Conservation (phyloP, 306 rosid species). For the Luffa acutangula region DNA sequence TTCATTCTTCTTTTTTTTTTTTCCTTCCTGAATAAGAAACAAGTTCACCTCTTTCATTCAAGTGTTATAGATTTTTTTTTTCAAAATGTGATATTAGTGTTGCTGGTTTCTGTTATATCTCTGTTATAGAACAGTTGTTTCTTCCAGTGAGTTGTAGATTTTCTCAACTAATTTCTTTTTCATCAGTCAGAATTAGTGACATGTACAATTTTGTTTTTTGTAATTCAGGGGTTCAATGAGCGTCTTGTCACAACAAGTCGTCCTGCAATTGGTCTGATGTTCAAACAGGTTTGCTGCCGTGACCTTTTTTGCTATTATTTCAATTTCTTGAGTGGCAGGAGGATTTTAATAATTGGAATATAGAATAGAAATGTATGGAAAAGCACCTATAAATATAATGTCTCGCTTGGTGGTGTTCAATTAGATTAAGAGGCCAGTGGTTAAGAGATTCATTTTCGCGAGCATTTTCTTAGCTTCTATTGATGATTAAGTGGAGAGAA, state of each 20-base stretch:
- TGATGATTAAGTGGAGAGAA: neutral
- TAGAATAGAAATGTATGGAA: neutral
- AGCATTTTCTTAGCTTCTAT: neutral
- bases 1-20: neutral
- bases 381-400: neutral
- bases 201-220: neutral
- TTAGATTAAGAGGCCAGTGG: neutral
- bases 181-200: neutral
- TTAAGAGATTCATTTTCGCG: neutral
- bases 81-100: neutral
- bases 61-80: too few species aligned
- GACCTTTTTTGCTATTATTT: neutral
- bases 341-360: neutral
- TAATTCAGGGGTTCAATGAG: slow-evolving; percentile 84
- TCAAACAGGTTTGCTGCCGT: slow-evolving; percentile 64
- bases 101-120: neutral
- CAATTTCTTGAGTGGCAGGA: neutral
- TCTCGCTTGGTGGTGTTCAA: neutral
- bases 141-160: neutral
- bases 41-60: neutral
- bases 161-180: neutral
- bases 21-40: too few species aligned
- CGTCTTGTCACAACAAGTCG: slow-evolving; percentile 94
- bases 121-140: neutral
- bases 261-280: slow-evolving; percentile 92